Base-by-base conservation (phyloP, 345 rosid species). In the Clarkia xantiana region DNA sequence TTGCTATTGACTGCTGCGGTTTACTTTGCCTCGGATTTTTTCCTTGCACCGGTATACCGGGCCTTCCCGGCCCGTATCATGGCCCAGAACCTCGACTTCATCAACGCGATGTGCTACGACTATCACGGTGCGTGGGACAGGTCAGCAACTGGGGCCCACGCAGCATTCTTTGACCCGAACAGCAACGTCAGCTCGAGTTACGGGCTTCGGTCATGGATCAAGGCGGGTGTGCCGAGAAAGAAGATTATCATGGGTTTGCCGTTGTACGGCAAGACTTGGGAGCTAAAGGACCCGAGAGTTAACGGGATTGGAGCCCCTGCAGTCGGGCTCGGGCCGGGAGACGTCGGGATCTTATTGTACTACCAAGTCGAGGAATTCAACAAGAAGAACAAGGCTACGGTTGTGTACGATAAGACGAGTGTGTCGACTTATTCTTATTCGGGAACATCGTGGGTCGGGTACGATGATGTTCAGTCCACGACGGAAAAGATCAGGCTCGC, bases 91-190 rank as follows among this genome's bases (percentile, higher is more conserved):
- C 23, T 68, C 51, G 69, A 68, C 44, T 60, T 23, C 16, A 48
- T 64, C 52, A 68, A 64, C 17, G 55, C 44, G 3, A 57, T 61
- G 69, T 53, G 66, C 42, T 69, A 54, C 19, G 74, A 69, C 51
- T 69, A 64, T 12, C 61, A 57, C 20, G 74, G 70, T 40, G 50
- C 61, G 9, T 64, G 73, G 69, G 47, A 64, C 47, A 52, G 66
- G 22, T 55, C 62, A 1, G 53, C 56, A 10, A 68, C 73, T 0
- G 66, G 62, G 17, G 69, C 67, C 4, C 73, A 45, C 3, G 73
- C 73, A 6, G 53, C 66, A 1, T 45, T 69, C 47, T 60, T 38
- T 29, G 61, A 60, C 19, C 60, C 57, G 14, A 25, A 22, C 1
- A 60, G 57, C 63, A 52, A 45, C 16, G 29, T 69, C 9, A 56